Conservation (phyloP, 352 stramenopile species). For the Globisporangium okanoganense region DNA sequence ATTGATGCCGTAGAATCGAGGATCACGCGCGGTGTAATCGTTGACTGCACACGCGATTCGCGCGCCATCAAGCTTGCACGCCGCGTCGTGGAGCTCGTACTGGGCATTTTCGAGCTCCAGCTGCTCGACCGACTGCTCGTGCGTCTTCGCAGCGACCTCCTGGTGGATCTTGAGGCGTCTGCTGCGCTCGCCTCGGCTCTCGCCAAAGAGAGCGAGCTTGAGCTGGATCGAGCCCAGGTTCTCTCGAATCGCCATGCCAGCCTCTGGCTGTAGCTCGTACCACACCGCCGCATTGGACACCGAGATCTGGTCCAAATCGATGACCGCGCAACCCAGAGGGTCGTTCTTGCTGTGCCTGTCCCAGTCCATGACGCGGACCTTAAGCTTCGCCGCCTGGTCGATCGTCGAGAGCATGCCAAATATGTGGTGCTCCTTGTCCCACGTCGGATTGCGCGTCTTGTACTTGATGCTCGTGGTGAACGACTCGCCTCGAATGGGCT, state of each 20-base stretch:
- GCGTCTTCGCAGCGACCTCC: conserved; percentile 47
- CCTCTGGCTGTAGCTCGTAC: conserved; percentile 44
- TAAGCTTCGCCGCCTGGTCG: conserved; percentile 48
- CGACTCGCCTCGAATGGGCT: conserved; percentile 43
- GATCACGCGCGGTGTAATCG: conserved; percentile 56
- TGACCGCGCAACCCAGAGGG: conserved; percentile 38
- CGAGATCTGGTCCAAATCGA: conserved; percentile 50
- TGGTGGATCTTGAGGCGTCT: conserved; percentile 51
- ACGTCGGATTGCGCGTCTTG: conserved; percentile 50
- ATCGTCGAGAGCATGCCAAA: conserved; percentile 61
- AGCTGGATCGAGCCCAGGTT: conserved; percentile 56
- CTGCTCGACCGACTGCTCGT: conserved; percentile 58
- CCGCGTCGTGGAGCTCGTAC: conserved; percentile 52
- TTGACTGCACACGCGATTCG: conserved; percentile 57
- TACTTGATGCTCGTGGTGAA: conserved; percentile 52
- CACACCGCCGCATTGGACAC: conserved; percentile 43
- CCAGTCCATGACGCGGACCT: conserved; percentile 48
- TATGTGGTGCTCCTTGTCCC: conserved; percentile 57
- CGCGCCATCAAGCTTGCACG: conserved; percentile 66
- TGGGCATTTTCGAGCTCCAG: conserved; percentile 68
- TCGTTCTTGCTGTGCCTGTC: conserved; percentile 55
- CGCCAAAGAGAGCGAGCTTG: conserved; percentile 47
- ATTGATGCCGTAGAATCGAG: conserved; percentile 79
- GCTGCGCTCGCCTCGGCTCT: conserved; percentile 50
- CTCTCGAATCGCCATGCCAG: conserved; percentile 36